Conservation (phyloP, 352 stramenopile species). For the Phytophthora sp. region DNA sequence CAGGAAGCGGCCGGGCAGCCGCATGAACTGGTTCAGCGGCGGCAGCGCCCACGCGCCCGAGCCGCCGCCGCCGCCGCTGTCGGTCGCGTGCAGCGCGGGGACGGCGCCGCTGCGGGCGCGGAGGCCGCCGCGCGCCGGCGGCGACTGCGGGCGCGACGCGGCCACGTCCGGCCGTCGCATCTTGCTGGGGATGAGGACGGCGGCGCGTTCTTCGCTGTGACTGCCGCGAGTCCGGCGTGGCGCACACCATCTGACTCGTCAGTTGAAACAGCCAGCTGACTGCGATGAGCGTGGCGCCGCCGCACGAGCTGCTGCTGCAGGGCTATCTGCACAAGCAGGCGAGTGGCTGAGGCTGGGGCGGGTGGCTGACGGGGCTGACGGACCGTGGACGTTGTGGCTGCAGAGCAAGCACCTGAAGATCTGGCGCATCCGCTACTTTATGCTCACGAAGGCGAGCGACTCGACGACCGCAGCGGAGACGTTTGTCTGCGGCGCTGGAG, state of each 20-base stretch:
- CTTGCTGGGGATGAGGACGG: neutral
- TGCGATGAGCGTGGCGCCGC: conserved; percentile 55
- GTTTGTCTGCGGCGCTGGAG: neutral
- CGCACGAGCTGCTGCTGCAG: conserved; percentile 65
- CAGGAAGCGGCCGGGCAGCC: conserved; percentile 29
- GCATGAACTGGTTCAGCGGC: conserved; percentile 44
- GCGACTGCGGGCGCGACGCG: neutral
- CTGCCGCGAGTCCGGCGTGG: too few species aligned
- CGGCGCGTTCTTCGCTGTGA: neutral
- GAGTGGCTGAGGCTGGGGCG: neutral
- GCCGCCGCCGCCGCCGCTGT: neutral
- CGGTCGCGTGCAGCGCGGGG: neutral
- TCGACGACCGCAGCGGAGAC: neutral
- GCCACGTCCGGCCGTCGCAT: conserved; percentile 27
- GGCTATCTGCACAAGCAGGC: conserved; percentile 89
- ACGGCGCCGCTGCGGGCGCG: neutral
- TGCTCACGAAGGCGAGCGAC: conserved; percentile 66
- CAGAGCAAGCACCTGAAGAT: conserved; percentile 88
- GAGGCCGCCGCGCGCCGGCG: neutral
- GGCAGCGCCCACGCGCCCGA: conserved; percentile 23
- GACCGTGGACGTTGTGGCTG: neutral
- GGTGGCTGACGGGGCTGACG: neutral
- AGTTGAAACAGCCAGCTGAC: too few species aligned
- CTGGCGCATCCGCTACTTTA: conserved; percentile 89
- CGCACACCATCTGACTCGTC: too few species aligned